Conservation (phyloP, 257 asterid species). For the Salvia rosmarinus region DNA sequence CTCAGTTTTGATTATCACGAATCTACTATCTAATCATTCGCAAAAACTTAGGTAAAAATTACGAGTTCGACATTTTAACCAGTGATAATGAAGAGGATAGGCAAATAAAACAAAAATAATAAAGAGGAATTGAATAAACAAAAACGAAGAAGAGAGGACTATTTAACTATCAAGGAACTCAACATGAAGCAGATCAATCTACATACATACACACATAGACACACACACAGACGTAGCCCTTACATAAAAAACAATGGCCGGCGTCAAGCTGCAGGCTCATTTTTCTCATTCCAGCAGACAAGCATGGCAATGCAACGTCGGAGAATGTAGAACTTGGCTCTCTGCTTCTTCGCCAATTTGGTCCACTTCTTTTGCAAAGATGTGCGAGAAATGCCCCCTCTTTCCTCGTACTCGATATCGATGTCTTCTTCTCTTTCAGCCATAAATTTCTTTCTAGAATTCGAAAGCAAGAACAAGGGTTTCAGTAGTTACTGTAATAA, state of each 20-base stretch:
- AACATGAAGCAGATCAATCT: too few species aligned
- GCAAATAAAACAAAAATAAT: neutral
- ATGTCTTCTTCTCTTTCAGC: constrained; percentile 9
- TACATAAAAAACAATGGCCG: neutral
- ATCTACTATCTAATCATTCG: neutral
- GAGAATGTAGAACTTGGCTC: constrained; percentile 73
- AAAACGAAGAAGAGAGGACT: neutral
- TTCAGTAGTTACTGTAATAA: neutral
- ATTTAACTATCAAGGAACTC: neutral
- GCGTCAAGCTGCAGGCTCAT: constrained; percentile 32
- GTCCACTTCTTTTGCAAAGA: constrained; percentile 61
- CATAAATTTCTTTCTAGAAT: constrained; percentile 19
- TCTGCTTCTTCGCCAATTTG: constrained; percentile 57
- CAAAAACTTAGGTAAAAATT: neutral
- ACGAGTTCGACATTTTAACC: neutral
- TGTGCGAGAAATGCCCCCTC: constrained; percentile 32
- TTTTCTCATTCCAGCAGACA: constrained; percentile 74
- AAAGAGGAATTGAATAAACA: neutral
- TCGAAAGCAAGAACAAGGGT: neutral
- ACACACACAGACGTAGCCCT: too few species aligned
- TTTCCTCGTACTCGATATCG: neutral
- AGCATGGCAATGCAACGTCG: constrained; percentile 84
- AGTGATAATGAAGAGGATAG: neutral
- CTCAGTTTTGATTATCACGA: neutral
- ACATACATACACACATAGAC: too few species aligned